A percentile compares a stretch with the other conserved stretches of the same genome.
These are phyloP conservation scores for Botryotinia narcissicola DNA, from an alignment of 2,329 filamentous ascomycete genomes.

Conservation along the genomic window DNA sequence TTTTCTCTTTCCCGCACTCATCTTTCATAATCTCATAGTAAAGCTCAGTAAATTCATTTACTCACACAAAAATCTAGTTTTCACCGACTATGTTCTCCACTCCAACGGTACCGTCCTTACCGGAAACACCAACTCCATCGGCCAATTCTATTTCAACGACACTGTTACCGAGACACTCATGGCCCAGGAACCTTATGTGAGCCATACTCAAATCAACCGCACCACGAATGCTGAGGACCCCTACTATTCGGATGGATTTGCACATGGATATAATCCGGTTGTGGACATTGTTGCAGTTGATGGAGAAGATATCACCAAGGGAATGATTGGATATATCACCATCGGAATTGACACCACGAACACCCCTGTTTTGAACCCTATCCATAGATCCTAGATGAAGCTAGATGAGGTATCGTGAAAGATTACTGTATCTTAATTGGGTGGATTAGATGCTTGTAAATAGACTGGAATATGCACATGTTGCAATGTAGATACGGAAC, in stretches of 20 bases:
- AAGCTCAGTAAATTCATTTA: neutral
- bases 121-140: constrained; percentile 50
- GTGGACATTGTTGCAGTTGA: constrained; percentile 39
- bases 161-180: constrained; percentile 53
- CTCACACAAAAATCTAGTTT: constrained; percentile 30
- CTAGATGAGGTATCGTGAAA: neutral
- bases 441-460: neutral
- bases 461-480: neutral
- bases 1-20: neutral
- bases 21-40: too few relatives aligned
- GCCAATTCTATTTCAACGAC: constrained; percentile 65
- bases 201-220: constrained; percentile 46
- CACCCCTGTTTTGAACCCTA: too few relatives aligned
- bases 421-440: neutral
- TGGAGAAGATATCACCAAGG: constrained; percentile 39
- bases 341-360: constrained; percentile 34
- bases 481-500: neutral
- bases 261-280: constrained; percentile 37
- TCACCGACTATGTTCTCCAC: constrained; percentile 41
- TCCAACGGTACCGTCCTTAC: constrained; percentile 49
- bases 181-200: constrained; percentile 45
- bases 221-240: constrained; percentile 35
- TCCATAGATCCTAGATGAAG: neutral
- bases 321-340: constrained; percentile 41
- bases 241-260: constrained; percentile 9